A percentile compares a stretch with the other conserved stretches of the same genome.
phyloP scores from a whole-genome alignment of 805 yeast genomes.

The Nakazawaea molendinolei region DNA sequence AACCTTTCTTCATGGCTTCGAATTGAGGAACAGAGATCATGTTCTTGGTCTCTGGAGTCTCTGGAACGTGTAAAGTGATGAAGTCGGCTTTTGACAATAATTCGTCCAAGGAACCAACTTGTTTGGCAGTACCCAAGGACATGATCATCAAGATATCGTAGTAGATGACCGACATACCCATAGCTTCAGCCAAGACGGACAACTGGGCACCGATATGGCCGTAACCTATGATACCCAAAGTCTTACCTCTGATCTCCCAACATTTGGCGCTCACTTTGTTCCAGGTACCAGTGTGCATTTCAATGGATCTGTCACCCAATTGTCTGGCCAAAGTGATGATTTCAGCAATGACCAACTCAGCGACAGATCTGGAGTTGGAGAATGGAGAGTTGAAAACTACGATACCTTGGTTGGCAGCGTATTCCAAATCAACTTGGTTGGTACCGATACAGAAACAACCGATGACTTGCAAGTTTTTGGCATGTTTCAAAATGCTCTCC shows the following conservation, averaged over 20 bases:
- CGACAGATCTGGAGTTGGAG: slow-evolving; percentile 97
- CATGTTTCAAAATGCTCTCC: slow-evolving; percentile 70
- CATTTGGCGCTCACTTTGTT: slow-evolving; percentile 91
- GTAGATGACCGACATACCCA: slow-evolving; percentile 95
- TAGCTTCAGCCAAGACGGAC: slow-evolving; percentile 92
- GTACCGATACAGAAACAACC: slow-evolving; percentile 99
- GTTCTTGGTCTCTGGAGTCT: slow-evolving; percentile 84
- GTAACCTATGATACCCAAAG: slow-evolving; percentile 94
- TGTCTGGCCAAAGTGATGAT: slow-evolving; percentile 93
- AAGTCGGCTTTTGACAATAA: slow-evolving; percentile 79
- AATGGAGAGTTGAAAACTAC: slow-evolving; percentile 98
- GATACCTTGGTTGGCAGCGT: slow-evolving; percentile 87
- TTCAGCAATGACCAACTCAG: slow-evolving; percentile 95
- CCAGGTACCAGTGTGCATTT: slow-evolving; percentile 96
- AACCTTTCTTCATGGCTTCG: slow-evolving; percentile 93
- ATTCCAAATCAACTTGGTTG: slow-evolving; percentile 91
- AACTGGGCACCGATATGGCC: slow-evolving; percentile 98
- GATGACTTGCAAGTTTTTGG: slow-evolving; percentile 80
- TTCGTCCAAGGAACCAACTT: slow-evolving; percentile 79
- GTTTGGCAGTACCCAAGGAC: slow-evolving; percentile 96
- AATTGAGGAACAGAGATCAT: slow-evolving; percentile 86
- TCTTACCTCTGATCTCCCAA: slow-evolving; percentile 99
- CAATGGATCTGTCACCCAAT: slow-evolving; percentile 92
- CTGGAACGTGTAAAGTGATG: slow-evolving; percentile 92
- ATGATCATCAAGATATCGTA: slow-evolving; percentile 89